Percentiles rank a stretch among this genome's conserved stretches.
Conservation (phyloP, 176 grass and related monocot species). For the Urochloa ruziziensis region DNA sequence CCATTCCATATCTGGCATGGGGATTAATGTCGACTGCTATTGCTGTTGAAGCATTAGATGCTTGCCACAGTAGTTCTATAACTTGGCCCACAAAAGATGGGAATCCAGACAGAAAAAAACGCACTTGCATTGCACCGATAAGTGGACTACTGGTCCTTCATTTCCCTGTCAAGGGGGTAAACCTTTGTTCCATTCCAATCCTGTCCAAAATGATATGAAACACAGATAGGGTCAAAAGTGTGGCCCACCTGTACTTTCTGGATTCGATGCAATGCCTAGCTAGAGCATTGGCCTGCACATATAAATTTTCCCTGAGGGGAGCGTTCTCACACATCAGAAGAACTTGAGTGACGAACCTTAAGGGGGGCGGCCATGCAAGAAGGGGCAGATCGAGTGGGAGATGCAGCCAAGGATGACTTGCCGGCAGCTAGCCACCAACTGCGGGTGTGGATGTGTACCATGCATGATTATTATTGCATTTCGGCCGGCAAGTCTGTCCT, state of each 20-base stretch:
- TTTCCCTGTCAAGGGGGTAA: background rate
- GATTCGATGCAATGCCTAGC: too few relatives aligned
- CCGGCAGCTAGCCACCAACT: too few relatives aligned
- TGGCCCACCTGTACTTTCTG: slow-evolving; percentile 4
- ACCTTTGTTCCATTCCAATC: background rate
- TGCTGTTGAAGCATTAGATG: background rate
- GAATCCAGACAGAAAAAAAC: background rate
- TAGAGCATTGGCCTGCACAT: too few relatives aligned
- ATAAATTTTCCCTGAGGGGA: too few relatives aligned
- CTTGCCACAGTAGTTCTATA: background rate
- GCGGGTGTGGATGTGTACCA: too few relatives aligned
- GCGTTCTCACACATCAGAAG: too few relatives aligned
- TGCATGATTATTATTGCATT: too few relatives aligned
- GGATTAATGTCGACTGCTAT: too few relatives aligned
- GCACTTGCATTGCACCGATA: background rate
- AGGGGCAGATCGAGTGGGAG: background rate
- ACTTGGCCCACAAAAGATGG: background rate
- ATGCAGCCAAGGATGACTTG: slow-evolving; percentile 26
- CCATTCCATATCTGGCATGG: too few relatives aligned
- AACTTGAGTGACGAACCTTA: too few relatives aligned
- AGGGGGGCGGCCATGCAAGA: background rate
- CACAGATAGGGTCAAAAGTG: background rate
- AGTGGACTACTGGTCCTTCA: background rate
- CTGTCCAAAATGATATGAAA: background rate
- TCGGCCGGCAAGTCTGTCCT: slow-evolving; percentile 54